Percentiles rank a stretch among this genome's conserved stretches.
These are phyloP conservation scores for Dictyostelium purpureum DNA, from an alignment of 78 protist genomes.

Conservation along the genomic window DNA sequence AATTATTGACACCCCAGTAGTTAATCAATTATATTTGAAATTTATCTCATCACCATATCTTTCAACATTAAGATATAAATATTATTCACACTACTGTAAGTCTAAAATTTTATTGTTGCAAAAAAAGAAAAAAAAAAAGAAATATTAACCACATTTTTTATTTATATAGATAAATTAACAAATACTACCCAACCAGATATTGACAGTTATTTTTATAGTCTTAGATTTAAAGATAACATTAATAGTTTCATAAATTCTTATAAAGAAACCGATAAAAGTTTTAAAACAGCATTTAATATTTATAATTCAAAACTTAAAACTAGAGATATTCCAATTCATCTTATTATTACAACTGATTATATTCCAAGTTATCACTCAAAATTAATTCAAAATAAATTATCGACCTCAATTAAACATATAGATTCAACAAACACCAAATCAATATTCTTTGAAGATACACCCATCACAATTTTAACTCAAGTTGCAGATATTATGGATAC, in stretches of 20 bases:
- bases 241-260: conserved; percentile 14
- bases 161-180: background rate
- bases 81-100: background rate
- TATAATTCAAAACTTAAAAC: background rate
- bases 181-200: background rate
- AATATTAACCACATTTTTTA: background rate
- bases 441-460: conserved; percentile 18
- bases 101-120: background rate
- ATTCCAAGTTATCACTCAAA: background rate
- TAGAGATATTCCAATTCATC: background rate
- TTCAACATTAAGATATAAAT: conserved; percentile 34
- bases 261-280: background rate
- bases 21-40: background rate
- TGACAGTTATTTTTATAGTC: conserved; percentile 25
- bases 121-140: background rate
- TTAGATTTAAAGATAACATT: conserved; percentile 61
- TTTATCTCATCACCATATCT: conserved; percentile 13
- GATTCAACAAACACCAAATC: background rate
- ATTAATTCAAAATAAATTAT: conserved; percentile 19
- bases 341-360: background rate
- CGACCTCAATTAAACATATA: background rate
- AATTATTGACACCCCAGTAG: conserved; percentile 1
- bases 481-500: background rate
- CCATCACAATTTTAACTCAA: background rate
- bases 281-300: background rate